Evolutionary conservation across 2,329 filamentous ascomycete genomes (phyloP), one percentile per base, ranked within the genome.

Genomic region (Pseudocercospora fijiensis): DNA sequence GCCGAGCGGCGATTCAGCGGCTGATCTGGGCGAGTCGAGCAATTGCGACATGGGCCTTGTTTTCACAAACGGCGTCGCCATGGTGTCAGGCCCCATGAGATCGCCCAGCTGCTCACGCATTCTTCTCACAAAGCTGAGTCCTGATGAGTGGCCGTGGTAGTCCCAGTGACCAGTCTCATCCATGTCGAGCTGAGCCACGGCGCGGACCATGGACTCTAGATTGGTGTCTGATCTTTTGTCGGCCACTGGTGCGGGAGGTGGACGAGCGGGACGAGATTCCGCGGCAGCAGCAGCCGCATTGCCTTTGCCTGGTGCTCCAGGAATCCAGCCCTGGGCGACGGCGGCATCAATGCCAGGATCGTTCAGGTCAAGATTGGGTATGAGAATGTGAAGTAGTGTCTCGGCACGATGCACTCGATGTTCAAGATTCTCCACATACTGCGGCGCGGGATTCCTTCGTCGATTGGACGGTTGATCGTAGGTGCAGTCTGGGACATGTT

Each of bases 401-500:
- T 96, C 92, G 28, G 92, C 91, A 67, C 92, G 91, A 72, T 93
- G 90, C 59, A 96, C 80, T 68, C 91, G 88, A 69, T 84, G 88
- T 77, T 96, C 93, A 56, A 97, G 82, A 2, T 91, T 91, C 78
- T 96, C 93, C 69, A 96, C 91, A 75, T 96, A 96, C 78, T 96
- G 92, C 18, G 93, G 92, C 26, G 91, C 91, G 22, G 93, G 92
- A 75, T 96, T 96, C 71, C 93, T 88, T 69, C 92, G 86, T 69
- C 93, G 86, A 76, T 96, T 96, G 24, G 92, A 96, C 11, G 93
- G 93, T 76, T 96, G 95, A 74, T 96, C 92, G 78, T 96, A 96
- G 27, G 92, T 96, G 77, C 93, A 97, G 75, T 96, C 92, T 96
- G 68, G 18, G 24, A n/a, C 51, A 57, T 57, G 63, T 55, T 45